Base-by-base conservation (phyloP, 305 asterid genomes). In the Caryopteris hybrid region DNA sequence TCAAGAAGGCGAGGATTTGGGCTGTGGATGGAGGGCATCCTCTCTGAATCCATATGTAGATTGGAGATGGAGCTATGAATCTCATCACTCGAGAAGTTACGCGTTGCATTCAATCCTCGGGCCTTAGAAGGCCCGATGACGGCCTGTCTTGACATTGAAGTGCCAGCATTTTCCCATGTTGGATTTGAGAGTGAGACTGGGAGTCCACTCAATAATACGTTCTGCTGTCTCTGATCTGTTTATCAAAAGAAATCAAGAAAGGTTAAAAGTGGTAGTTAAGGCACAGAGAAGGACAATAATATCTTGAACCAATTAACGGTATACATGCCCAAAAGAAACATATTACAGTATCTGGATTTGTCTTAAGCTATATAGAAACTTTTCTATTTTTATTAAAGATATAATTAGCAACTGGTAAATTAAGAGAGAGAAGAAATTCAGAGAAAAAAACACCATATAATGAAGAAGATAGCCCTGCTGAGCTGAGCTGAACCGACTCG, bases 371-470 rank as follows among this genome's bases (percentile, higher is more conserved):
- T n/a, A n/a, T n/a, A n/a, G n/a, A n/a, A n/a, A n/a, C n/a, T n/a
- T n/a, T n/a, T n/a, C n/a, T n/a, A n/a, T n/a, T n/a, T n/a, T n/a
- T n/a, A n/a, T n/a, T n/a, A n/a, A n/a, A n/a, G n/a, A n/a, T n/a
- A n/a, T n/a, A n/a, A n/a, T n/a, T n/a, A n/a, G n/a, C n/a, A n/a
- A n/a, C n/a, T n/a, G n/a, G n/a, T n/a, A n/a, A n/a, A n/a, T n/a
- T n/a, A n/a, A n/a, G n/a, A n/a, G n/a, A n/a, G n/a, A n/a, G n/a
- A n/a, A n/a, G n/a, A n/a, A n/a, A n/a, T n/a, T n/a, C n/a, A n/a
- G n/a, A n/a, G n/a, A n/a, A n/a, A n/a, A n/a, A 39, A 33, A 17
- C 70, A 77, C 80, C 83, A 58, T 79, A 81, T 60, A 76, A 29
- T 33, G 84, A 73, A 76, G 83, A 74, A 16, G 87, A 43, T 1